Evolutionary conservation across 2,329 filamentous ascomycete species (phyloP), one percentile per base, ranked within the genome.

Genomic region (Pyrenophora graminea): DNA sequence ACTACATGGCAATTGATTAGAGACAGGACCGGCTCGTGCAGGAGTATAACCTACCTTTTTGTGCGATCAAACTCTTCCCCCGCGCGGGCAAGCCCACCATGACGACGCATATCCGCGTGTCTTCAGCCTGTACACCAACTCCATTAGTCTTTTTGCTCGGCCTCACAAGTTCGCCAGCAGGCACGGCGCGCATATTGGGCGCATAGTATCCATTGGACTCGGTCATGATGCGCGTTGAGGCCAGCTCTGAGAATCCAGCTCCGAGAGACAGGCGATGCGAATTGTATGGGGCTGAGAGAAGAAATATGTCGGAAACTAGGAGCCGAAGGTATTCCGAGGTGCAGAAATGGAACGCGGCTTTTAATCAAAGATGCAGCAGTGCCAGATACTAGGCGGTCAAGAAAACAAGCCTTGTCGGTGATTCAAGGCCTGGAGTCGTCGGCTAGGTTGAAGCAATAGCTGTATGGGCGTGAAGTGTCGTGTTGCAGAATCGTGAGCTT

Each of bases 71-170:
- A 79, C 91, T 96, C 83, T 99, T 99, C 69, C 94, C 94, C 64
- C 94, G 83, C 55, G 94, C 94, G 48, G 94, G 94, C 71, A 99
- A 82, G 62, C 94, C 94, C 54, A 99, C 94, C 94, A 99, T 97
- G 67, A 99, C 91, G 59, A 99, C 92, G 75, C 93, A 97, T 79
- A 99, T 95, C 74, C 90, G 90, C 55, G 90, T 93, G 76, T 97
- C 91, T 80, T 97, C 93, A 66, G 89, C 90, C 90, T 96, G 88
- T 60, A 92, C 83, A 68, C 87, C 88, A 66, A 84, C 78, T 62
- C 88, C 86, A 73, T 80, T 81, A 77, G 78, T 77, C 64, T 70
- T 77, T 64, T 69, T 71, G 59, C 67, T 68, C 48, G 77, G 76
- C 55, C 68, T 69, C 59, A 78, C 71, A 51, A 78, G 74, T 42